Conservation (phyloP, 352 stramenopile genomes). For the Phytophthora kernoviae region DNA sequence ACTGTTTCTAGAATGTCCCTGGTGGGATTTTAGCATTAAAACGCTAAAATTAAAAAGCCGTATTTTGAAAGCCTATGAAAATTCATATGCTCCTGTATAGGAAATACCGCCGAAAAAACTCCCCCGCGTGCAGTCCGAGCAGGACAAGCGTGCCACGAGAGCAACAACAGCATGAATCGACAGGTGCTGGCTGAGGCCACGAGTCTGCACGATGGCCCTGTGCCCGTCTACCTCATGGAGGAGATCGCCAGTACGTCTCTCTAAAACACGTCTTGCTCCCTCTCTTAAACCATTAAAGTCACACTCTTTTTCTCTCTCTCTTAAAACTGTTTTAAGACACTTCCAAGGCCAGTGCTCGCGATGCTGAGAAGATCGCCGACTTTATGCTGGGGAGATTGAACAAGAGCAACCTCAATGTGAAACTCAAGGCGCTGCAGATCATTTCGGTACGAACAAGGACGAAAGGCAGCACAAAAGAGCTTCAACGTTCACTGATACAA, state of each 20-base stretch:
- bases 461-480: slow-evolving; percentile 6
- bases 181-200: slow-evolving; percentile 81
- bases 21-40: no score
- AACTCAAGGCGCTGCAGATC: slow-evolving; percentile 87
- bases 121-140: no score
- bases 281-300: neutral
- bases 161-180: slow-evolving; percentile 63
- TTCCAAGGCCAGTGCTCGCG: slow-evolving; percentile 63
- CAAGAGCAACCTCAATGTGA: slow-evolving; percentile 87
- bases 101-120: no score
- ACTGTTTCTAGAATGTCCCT: no score
- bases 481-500: neutral
- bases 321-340: slow-evolving; percentile 38
- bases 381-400: slow-evolving; percentile 74
- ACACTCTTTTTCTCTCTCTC: neutral
- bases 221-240: slow-evolving; percentile 86
- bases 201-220: slow-evolving; percentile 81
- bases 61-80: no score
- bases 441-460: slow-evolving; percentile 52
- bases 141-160: neutral
- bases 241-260: slow-evolving; percentile 73
- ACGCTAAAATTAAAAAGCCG: no score
- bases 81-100: no score
- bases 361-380: slow-evolving; percentile 82
- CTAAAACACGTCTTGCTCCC: neutral